Evolutionary conservation across 148 eudicot species (phyloP), one percentile per base, ranked within the genome.

Genomic region (Chenopodium suecicum): DNA sequence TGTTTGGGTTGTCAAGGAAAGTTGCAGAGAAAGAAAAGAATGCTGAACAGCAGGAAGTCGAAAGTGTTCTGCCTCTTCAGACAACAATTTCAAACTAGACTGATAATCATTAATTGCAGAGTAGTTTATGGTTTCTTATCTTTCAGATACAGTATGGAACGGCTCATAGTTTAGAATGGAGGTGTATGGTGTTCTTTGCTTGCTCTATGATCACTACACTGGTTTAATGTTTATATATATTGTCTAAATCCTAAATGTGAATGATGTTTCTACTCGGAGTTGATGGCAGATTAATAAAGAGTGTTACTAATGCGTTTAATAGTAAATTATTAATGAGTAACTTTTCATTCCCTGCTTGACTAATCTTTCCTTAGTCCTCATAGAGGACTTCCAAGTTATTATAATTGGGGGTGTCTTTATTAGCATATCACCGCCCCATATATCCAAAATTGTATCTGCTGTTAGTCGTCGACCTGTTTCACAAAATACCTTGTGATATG

Each of bases 21-120:
- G 84, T 84, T 44, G 83, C 81, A 11, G 54, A 72, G 19, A 46
- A 44, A 48, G 84, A 89, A 54, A 86, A 86, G 84, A 89, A 32
- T 80, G 63, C 88, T 6, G 81, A 82, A 72, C 44, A 79, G 52
- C 73, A 82, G 63, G 91, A 81, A 85, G 90, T 91, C 44, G 94
- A 91, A 80, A 89, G 92, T 74, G 73, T 88, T 66, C 80, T 91
- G 83, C 89, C 91, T 64, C 91, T 91, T 9, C 89, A 79, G 74
- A 87, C 94, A 54, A 74, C 89, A 16, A 67, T 91, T 37, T 84
- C 90, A 16, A 81, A 86, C 29, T 84, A 84, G 65, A 73, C 63
- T 22, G 65, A 64, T 48, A 31, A 14, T 17, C 22, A 4, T 56
- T 17, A 14, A 29, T 23, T 34, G 20, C 71, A 23, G 13, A 67